phyloP scores from a whole-genome alignment of 2,329 filamentous ascomycete species.

The Ascochyta clinopodiicola region DNA sequence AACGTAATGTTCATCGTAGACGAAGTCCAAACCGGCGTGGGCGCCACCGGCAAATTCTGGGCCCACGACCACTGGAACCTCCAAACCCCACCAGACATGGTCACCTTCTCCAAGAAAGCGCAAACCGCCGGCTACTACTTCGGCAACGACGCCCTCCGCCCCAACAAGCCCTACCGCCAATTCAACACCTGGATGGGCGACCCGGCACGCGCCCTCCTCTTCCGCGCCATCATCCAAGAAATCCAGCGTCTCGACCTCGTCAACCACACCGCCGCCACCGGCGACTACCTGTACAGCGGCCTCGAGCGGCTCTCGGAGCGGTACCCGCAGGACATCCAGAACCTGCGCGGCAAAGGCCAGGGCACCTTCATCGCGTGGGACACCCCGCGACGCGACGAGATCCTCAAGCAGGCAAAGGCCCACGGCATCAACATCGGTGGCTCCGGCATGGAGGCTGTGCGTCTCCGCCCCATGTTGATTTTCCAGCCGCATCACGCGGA shows the following conservation, averaged over 20 bases:
- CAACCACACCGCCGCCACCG: constrained; percentile 75
- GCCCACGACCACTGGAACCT: constrained; percentile 95
- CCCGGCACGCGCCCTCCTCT: constrained; percentile 81
- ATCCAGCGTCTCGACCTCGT: constrained; percentile 80
- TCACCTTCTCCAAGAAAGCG: constrained; percentile 95
- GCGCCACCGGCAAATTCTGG: constrained; percentile 94
- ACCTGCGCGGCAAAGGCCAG: constrained; percentile 84
- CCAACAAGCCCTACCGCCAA: constrained; percentile 93
- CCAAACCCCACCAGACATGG: constrained; percentile 81
- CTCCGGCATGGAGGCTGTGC: constrained; percentile 75
- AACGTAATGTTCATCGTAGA: constrained; percentile 87
- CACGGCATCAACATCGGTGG: constrained; percentile 89
- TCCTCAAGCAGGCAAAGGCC: constrained; percentile 78
- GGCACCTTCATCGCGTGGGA: constrained; percentile 96
- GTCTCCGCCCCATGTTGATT: constrained; percentile 86
- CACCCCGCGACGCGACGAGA: constrained; percentile 77
- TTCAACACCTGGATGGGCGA: constrained; percentile 99
- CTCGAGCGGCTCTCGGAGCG: constrained; percentile 71
- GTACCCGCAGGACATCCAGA: constrained; percentile 79
- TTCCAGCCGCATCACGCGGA: constrained; percentile 93
- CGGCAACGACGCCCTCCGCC: constrained; percentile 77
- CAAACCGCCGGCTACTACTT: constrained; percentile 95
- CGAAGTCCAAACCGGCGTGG: constrained; percentile 92
- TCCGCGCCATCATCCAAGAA: constrained; percentile 85
- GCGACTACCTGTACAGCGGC: constrained; percentile 77